A percentile compares a stretch with the other conserved stretches of the same genome.
phyloP scores from a whole-genome alignment of 179 eudicot genomes.

The Gypsophila paniculata region DNA sequence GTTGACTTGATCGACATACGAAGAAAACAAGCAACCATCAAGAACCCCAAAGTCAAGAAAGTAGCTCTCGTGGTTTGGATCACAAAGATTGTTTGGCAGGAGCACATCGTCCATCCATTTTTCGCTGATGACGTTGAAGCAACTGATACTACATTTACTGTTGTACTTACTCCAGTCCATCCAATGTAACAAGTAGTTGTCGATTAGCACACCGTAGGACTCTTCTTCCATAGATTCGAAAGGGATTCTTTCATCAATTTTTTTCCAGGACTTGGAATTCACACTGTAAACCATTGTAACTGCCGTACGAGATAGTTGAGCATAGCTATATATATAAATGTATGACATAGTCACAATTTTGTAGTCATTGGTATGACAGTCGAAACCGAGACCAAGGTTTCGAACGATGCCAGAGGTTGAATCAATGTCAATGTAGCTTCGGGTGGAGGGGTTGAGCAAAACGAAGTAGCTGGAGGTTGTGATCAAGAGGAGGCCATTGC shows the following conservation, averaged over 20 bases:
- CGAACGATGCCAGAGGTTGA: no score
- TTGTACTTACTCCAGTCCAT: not conserved
- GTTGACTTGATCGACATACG: not conserved
- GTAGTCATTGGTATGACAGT: not conserved
- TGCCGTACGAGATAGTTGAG: not conserved
- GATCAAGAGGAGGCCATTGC: conserved; percentile 6
- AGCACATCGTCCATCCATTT: conserved; percentile 7
- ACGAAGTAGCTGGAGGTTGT: not conserved
- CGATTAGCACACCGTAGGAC: not conserved
- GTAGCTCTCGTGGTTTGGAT: not conserved
- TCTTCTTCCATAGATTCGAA: not conserved
- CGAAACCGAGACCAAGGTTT: not conserved
- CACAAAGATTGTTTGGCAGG: not conserved
- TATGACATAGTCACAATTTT: not conserved
- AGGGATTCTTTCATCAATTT: not conserved
- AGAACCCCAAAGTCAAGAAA: conserved; percentile 4
- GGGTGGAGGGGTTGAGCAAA: conserved; percentile 11
- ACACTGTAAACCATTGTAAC: not conserved
- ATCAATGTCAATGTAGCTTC: not conserved
- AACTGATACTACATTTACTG: not conserved
- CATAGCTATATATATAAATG: not conserved
- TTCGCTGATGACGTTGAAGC: not conserved
- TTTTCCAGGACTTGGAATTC: not conserved
- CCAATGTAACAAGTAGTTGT: conserved; percentile 11
- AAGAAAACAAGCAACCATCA: conserved; percentile 3